phyloP scores from a whole-genome alignment of 2,329 filamentous ascomycete genomes.

The Colletotrichum sp. region DNA sequence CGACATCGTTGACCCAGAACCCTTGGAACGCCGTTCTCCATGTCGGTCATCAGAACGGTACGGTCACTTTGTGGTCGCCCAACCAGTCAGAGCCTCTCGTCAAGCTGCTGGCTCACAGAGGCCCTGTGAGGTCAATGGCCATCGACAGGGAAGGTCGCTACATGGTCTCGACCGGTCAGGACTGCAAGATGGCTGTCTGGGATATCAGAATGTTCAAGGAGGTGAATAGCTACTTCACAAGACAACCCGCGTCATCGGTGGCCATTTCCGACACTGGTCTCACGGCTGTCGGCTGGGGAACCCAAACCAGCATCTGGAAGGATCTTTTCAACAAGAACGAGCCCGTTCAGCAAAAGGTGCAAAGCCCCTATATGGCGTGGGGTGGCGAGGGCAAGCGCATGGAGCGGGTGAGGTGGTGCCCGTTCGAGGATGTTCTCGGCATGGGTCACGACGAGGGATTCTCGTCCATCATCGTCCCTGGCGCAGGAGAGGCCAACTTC shows the following conservation, averaged over 20 bases:
- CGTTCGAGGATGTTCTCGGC: constrained; percentile 91
- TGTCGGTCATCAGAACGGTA: constrained; percentile 92
- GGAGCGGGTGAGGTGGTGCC: constrained; percentile 88
- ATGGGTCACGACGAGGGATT: constrained; percentile 86
- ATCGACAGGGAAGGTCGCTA: constrained; percentile 91
- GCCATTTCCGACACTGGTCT: constrained; percentile 89
- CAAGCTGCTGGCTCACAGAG: constrained; percentile 87
- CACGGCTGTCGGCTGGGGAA: constrained; percentile 90
- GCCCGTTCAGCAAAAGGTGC: constrained; percentile 76
- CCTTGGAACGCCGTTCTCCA: constrained; percentile 91
- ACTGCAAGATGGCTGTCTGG: constrained; percentile 93
- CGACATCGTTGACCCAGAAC: constrained; percentile 86
- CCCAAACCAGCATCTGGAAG: constrained; percentile 88
- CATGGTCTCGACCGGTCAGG: constrained; percentile 93
- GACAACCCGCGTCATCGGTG: constrained; percentile 81
- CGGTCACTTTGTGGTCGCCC: constrained; percentile 94
- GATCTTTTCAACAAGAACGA: constrained; percentile 80
- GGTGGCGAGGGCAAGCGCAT: constrained; percentile 83
- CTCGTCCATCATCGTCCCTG: constrained; percentile 87
- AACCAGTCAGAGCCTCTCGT: constrained; percentile 87
- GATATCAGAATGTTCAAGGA: constrained; percentile 94
- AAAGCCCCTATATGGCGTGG: constrained; percentile 92
- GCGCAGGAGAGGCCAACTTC: constrained; percentile 96
- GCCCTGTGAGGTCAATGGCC: constrained; percentile 84
- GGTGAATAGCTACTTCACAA: constrained; percentile 86